Conservation (phyloP, 192 early-diverging fungal species). For the Diversispora eburnea region DNA sequence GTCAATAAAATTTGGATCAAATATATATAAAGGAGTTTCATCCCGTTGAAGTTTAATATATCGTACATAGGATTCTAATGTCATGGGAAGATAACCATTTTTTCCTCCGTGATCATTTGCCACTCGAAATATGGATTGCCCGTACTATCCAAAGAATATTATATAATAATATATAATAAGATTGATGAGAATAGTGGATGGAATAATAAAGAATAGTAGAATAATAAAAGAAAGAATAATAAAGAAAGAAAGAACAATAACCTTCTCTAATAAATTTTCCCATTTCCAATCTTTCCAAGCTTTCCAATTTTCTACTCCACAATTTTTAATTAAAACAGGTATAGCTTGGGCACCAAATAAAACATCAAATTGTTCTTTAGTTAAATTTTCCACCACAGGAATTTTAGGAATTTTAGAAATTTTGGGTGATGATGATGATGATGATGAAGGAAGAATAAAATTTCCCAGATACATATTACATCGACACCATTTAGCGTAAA, state of each 20-base stretch:
- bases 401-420: slow-evolving; percentile 6
- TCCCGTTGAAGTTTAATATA: slow-evolving; percentile 39
- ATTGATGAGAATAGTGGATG: neutral
- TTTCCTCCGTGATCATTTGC: slow-evolving; percentile 37
- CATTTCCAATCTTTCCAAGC: slow-evolving; percentile 42
- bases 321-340: slow-evolving; percentile 39
- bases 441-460: slow-evolving; percentile 34
- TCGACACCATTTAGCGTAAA: slow-evolving; percentile 35
- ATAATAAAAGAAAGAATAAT: neutral
- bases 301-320: slow-evolving; percentile 40
- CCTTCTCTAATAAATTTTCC: slow-evolving; percentile 31
- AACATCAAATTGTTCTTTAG: slow-evolving; percentile 32
- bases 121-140: slow-evolving; percentile 33
- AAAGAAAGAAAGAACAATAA: neutral
- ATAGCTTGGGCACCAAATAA: slow-evolving; percentile 34
- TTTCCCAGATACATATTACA: slow-evolving; percentile 40
- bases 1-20: slow-evolving; percentile 44
- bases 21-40: slow-evolving; percentile 44
- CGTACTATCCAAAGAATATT: slow-evolving; percentile 31
- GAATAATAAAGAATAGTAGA: neutral
- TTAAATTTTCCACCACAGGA: slow-evolving; percentile 32
- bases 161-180: neutral
- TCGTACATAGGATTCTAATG: slow-evolving; percentile 35
- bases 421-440: slow-evolving; percentile 3
- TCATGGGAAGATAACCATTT: slow-evolving; percentile 31